These are phyloP conservation scores for Carex kokanica DNA, from an alignment of 176 grass and related monocot genomes.

Conservation along the genomic window DNA sequence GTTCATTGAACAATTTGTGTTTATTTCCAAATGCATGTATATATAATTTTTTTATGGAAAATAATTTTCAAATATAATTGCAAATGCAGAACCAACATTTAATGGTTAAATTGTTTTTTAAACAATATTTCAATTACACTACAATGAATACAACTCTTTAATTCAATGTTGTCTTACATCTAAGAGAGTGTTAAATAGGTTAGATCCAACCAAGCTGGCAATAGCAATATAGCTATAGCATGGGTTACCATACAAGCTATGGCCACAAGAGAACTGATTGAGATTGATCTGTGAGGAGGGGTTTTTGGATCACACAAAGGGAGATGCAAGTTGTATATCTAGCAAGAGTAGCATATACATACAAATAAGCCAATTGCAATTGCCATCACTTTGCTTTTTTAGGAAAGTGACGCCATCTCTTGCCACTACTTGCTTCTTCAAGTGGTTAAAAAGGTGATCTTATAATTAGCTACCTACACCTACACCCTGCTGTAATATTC, in stretches of 20 bases:
- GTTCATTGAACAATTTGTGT: background rate
- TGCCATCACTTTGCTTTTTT: slow-evolving; percentile 27
- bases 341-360: slow-evolving; percentile 9
- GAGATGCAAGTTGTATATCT: slow-evolving; percentile 15
- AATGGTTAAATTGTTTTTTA: background rate
- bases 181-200: background rate
- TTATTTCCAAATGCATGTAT: too few relatives aligned
- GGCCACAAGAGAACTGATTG: background rate
- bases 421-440: background rate
- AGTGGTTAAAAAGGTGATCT: background rate
- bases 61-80: background rate
- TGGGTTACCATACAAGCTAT: background rate
- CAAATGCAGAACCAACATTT: background rate
- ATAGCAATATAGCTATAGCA: background rate
- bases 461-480: background rate
- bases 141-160: background rate
- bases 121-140: background rate
- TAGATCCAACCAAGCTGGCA: background rate
- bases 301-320: slow-evolving; percentile 14
- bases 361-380: slow-evolving; percentile 26
- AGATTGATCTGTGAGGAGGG: background rate
- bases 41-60: too few relatives aligned
- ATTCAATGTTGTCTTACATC: background rate
- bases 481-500: background rate
- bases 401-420: slow-evolving; percentile 7